phyloP scores from a whole-genome alignment of 805 yeast genomes.

The Millerozyma miso region DNA sequence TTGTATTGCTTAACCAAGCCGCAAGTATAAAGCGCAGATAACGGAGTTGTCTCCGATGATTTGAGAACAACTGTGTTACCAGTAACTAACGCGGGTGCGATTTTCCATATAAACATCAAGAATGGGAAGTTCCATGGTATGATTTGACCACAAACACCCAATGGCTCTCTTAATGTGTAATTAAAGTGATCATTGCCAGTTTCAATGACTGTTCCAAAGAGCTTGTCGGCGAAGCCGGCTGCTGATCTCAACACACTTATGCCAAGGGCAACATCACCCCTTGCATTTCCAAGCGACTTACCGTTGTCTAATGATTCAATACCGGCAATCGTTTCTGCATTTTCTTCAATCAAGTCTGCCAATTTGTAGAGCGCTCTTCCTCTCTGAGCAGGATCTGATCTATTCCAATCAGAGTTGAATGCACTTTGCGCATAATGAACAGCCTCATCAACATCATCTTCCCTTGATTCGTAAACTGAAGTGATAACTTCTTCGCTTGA shows the following conservation, averaged over 20 bases:
- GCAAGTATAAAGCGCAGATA: constrained; percentile 41
- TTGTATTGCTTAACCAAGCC: constrained; percentile 41
- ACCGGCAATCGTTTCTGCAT: constrained; percentile 48
- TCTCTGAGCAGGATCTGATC: constrained; percentile 42
- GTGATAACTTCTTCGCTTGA: constrained; percentile 50
- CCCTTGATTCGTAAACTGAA: constrained; percentile 47
- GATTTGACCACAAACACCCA: constrained; percentile 50
- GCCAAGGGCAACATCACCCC: constrained; percentile 55
- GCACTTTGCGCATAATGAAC: constrained; percentile 51
- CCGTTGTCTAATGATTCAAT: constrained; percentile 61
- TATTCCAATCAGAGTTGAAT: constrained; percentile 43
- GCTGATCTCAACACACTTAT: constrained; percentile 56
- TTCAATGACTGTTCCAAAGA: constrained; percentile 61
- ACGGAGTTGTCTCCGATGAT: constrained; percentile 48
- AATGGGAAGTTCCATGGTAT: constrained; percentile 53
- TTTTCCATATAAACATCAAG: constrained; percentile 48
- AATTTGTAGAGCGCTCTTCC: constrained; percentile 45
- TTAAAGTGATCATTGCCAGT: constrained; percentile 49
- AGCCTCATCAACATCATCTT: constrained; percentile 51
- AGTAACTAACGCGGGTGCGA: constrained; percentile 44
- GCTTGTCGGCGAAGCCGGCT: constrained; percentile 75
- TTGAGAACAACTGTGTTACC: constrained; percentile 47
- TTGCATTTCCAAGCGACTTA: constrained; percentile 48
- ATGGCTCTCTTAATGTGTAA: constrained; percentile 32
- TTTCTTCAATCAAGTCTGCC: constrained; percentile 46